phyloP scores from a whole-genome alignment of 192 early-diverging fungal genomes.

The Phlyctochytrium arcticum region DNA sequence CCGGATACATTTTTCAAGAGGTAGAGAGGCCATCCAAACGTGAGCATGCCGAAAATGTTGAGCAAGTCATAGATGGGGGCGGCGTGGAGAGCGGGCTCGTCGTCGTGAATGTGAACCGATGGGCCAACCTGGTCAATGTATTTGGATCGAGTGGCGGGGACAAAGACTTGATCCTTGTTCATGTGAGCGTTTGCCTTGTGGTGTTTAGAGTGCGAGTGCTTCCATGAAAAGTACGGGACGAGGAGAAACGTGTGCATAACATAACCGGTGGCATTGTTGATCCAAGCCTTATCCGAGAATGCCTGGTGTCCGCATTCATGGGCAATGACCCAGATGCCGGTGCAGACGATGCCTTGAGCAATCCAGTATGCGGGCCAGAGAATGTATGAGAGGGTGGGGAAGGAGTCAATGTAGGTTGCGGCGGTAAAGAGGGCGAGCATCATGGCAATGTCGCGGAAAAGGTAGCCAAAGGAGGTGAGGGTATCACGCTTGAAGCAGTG shows the following conservation, averaged over 20 bases:
- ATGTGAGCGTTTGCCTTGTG: slow-evolving; percentile 90
- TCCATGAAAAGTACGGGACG: slow-evolving; percentile 93
- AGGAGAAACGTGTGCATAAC: slow-evolving; percentile 85
- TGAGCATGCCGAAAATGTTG: slow-evolving; percentile 62
- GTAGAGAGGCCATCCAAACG: slow-evolving; percentile 89
- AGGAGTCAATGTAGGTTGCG: slow-evolving; percentile 51
- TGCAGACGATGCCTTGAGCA: slow-evolving; percentile 76
- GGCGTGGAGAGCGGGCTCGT: slow-evolving; percentile 60
- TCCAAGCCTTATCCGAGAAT: slow-evolving; percentile 78
- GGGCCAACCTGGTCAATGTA: slow-evolving; percentile 28
- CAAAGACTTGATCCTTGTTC: slow-evolving; percentile 92
- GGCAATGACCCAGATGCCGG: slow-evolving; percentile 79
- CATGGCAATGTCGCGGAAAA: slow-evolving; percentile 70
- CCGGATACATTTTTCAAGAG: slow-evolving; percentile 74
- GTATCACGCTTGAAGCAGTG: slow-evolving; percentile 90
- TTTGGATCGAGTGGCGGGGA: slow-evolving; percentile 52
- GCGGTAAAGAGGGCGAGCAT: slow-evolving; percentile 59
- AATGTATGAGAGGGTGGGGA: slow-evolving; percentile 12
- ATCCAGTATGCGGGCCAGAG: slow-evolving; percentile 84
- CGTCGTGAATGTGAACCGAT: slow-evolving; percentile 39
- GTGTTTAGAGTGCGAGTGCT: slow-evolving; percentile 76
- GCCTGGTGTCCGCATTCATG: slow-evolving; percentile 90
- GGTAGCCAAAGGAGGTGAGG: slow-evolving; percentile 73
- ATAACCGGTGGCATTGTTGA: slow-evolving; percentile 87
- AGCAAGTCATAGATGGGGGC: slow-evolving; percentile 67